phyloP scores from a whole-genome alignment of 2,329 filamentous ascomycete genomes.

The Shiraia sp. region DNA sequence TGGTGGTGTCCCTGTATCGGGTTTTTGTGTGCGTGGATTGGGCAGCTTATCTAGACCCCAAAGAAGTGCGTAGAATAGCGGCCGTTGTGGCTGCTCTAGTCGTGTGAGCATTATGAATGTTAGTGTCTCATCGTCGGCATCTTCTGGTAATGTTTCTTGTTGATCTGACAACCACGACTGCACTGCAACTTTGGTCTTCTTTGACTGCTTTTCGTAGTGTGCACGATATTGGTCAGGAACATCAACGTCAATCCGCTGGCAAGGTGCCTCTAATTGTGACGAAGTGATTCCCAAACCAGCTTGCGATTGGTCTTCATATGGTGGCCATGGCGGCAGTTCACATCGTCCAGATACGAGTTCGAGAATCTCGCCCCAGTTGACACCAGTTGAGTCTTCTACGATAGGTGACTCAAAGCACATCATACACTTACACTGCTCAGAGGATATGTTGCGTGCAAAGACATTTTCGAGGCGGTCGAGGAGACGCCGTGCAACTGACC shows the following conservation, averaged over 20 bases:
- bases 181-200: slow-evolving; percentile 88
- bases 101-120: slow-evolving; percentile 93
- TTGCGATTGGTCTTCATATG: slow-evolving; percentile 63
- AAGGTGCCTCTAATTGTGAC: slow-evolving; percentile 57
- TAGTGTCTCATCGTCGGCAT: slow-evolving; percentile 91
- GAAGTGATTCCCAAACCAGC: slow-evolving; percentile 62
- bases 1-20: slow-evolving; percentile 64
- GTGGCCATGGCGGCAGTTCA: slow-evolving; percentile 86
- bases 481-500: slow-evolving; percentile 86
- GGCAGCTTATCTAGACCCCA: slow-evolving; percentile 59
- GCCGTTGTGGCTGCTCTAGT: slow-evolving; percentile 73
- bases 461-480: slow-evolving; percentile 91
- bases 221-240: slow-evolving; percentile 92
- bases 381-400: slow-evolving; percentile 59
- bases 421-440: slow-evolving; percentile 80
- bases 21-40: slow-evolving; percentile 68
- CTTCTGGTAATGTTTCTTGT: slow-evolving; percentile 76
- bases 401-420: slow-evolving; percentile 68
- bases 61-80: slow-evolving; percentile 80
- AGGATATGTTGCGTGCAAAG: slow-evolving; percentile 88
- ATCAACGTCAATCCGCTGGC: slow-evolving; percentile 86
- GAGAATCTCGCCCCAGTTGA: slow-evolving; percentile 94
- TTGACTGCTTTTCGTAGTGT: slow-evolving; percentile 88
- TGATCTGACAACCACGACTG: slow-evolving; percentile 88
- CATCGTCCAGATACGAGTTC: slow-evolving; percentile 89